These are phyloP conservation scores for Houttuynia cordata DNA, from an alignment of 164 flowering plant genomes.

Conservation along the genomic window DNA sequence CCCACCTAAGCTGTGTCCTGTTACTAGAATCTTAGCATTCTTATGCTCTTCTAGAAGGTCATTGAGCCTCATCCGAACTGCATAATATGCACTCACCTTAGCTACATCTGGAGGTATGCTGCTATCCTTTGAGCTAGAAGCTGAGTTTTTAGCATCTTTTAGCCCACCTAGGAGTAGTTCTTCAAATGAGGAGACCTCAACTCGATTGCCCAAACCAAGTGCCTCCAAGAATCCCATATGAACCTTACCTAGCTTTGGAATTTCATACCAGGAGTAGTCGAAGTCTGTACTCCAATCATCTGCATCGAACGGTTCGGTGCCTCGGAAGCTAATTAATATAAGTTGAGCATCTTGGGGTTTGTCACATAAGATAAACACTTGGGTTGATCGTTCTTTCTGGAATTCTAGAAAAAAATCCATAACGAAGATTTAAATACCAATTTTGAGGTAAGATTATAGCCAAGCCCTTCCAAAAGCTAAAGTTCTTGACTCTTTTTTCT, in stretches of 20 bases:
- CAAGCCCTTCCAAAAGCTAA: neutral
- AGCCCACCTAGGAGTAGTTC: slow-evolving; percentile 3
- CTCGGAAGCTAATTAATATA: slow-evolving; percentile 48
- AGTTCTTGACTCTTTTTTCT: neutral
- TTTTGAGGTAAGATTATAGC: neutral
- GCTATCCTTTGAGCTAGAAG: neutral
- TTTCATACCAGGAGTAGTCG: slow-evolving; percentile 55
- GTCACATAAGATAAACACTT: slow-evolving; percentile 40
- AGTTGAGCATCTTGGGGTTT: slow-evolving; percentile 18
- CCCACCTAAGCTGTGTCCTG: slow-evolving; percentile 91
- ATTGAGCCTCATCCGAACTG: slow-evolving; percentile 43
- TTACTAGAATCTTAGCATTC: slow-evolving; percentile 42
- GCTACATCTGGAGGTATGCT: slow-evolving; percentile 17
- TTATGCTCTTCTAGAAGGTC: slow-evolving; percentile 20
- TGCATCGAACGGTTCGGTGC: slow-evolving; percentile 51
- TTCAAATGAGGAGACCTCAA: slow-evolving; percentile 34
- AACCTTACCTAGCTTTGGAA: slow-evolving; percentile 35
- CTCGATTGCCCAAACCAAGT: slow-evolving; percentile 60
- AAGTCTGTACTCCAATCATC: slow-evolving; percentile 46
- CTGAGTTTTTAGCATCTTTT: neutral
- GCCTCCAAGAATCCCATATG: slow-evolving; percentile 67
- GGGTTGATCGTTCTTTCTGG: slow-evolving; percentile 34
- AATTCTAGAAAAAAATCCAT: slow-evolving; percentile 50
- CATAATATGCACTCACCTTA: slow-evolving; percentile 51
- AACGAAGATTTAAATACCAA: neutral